A percentile compares a stretch with the other conserved stretches of the same genome.
Evolutionary conservation across 805 yeast genomes (phyloP).

Genomic region (Metschnikowia sp.): DNA sequence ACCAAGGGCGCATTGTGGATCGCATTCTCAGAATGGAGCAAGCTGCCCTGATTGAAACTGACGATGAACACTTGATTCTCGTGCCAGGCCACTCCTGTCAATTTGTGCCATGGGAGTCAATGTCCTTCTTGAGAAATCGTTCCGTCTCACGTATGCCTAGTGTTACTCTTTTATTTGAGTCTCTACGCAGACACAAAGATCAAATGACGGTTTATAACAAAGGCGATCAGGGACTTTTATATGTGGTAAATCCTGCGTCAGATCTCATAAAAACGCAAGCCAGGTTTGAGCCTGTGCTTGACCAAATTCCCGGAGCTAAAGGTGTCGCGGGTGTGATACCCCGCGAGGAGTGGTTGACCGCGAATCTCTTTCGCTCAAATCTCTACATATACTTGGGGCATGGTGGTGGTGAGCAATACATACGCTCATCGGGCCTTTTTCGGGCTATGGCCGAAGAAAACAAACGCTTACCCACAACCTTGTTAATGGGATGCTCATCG

Average conservation of each 20-base stretch:
- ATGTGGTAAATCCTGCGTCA: constrained; percentile 77
- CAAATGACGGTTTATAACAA: constrained; percentile 3
- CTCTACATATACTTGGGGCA: constrained; percentile 85
- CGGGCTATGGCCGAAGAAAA: constrained; percentile 26
- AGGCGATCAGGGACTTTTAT: constrained; percentile 27
- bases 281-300: constrained; percentile 47
- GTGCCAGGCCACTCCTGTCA: constrained; percentile 65
- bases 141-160: constrained; percentile 81
- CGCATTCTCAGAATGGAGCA: not conserved
- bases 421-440: constrained; percentile 50
- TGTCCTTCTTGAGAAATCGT: constrained; percentile 48
- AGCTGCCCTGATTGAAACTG: not conserved
- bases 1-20: not conserved
- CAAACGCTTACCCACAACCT: constrained; percentile 51
- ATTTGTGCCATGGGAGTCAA: constrained; percentile 88
- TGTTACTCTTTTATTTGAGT: constrained; percentile 34
- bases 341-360: constrained; percentile 46
- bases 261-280: constrained; percentile 70
- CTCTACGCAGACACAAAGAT: constrained; percentile 23
- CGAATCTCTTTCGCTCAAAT: constrained; percentile 37
- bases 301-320: constrained; percentile 40
- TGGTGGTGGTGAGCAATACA: constrained; percentile 91
- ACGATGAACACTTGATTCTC: constrained; percentile 58
- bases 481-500: constrained; percentile 89
- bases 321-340: constrained; percentile 60